Base-by-base conservation (phyloP, 305 asterid species). In the Solanum hybrid region DNA sequence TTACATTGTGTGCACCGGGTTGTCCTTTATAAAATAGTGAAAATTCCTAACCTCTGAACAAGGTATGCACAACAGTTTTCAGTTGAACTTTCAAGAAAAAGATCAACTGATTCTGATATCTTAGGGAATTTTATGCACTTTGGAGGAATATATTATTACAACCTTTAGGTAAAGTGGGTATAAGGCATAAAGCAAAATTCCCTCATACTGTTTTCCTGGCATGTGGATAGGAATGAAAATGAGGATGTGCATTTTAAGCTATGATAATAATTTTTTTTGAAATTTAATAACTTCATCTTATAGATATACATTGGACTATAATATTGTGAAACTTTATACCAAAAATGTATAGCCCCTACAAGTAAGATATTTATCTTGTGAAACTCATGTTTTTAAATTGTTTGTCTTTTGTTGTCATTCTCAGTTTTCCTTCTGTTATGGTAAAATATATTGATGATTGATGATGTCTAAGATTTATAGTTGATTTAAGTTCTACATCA, bases 21-120 rank as follows among this genome's bases (percentile, higher is more conserved):
- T 76, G 42, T 1, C 82, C 42, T 76, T 33, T 76, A 76, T 76
- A 33, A 76, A 76, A 76, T 33, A 83, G 42, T 51, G 75, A 69
- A 31, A 89, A 87, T 89, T 89, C 80, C 83, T 89, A 80, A 36
- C 77, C 89, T 82, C 87, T 73, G 86, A 91, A 92, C 90, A 35
- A 91, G 91, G 89, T 90, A 91, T 92, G 90, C 87, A 89, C 90
- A 86, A 89, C 61, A 89, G 92, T 93, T 94, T 33, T 75, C 90
- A 89, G 75, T 90, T 82, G 78, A 91, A 91, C 92, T 93, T 93
- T 93, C 90, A 89, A 24, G 79, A 74, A 92, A 93, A 93, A 89
- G 92, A 93, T 94, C 86, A 90, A 90, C 89, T 92, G 92, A 93
- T 96, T 95, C 93, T 95, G 93, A 91, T 94, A 94, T 92, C 92